A percentile compares a stretch with the other conserved stretches of the same genome.
These are phyloP conservation scores for Grosmannia serpens DNA, from an alignment of 2,329 filamentous ascomycete species.

Conservation along the genomic window DNA sequence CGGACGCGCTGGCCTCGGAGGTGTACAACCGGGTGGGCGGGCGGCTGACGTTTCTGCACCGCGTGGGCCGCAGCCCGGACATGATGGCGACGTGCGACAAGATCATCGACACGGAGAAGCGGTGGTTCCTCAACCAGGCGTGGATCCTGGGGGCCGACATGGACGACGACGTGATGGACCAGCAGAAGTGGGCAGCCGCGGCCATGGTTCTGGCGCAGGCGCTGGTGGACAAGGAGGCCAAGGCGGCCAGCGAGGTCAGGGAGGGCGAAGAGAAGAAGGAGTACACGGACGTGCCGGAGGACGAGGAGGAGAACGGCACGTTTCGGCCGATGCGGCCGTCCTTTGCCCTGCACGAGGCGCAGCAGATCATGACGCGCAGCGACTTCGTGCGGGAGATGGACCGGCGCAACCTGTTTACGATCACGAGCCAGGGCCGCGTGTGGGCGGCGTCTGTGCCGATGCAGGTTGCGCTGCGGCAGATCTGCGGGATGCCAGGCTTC, in stretches of 20 bases:
- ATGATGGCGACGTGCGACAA: constrained; percentile 65
- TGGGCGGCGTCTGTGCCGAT: constrained; percentile 92
- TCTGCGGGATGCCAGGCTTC: constrained; percentile 68
- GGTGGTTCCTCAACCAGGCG: constrained; percentile 68
- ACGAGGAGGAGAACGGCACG: background rate
- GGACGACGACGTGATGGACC: constrained; percentile 57
- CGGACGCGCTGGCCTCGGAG: constrained; percentile 49
- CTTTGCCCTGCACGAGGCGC: constrained; percentile 69
- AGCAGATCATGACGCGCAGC: constrained; percentile 87
- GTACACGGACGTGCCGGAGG: background rate
- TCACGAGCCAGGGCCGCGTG: constrained; percentile 76
- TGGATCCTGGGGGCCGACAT: constrained; percentile 62
- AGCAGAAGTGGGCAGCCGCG: constrained; percentile 86
- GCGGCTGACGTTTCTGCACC: constrained; percentile 74
- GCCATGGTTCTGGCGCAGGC: constrained; percentile 85
- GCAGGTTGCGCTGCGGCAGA: constrained; percentile 81
- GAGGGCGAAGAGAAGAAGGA: background rate
- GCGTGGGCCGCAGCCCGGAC: constrained; percentile 74
- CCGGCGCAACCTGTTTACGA: constrained; percentile 89
- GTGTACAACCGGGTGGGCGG: constrained; percentile 85
- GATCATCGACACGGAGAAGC: constrained; percentile 58
- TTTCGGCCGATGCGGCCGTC: constrained; percentile 56
- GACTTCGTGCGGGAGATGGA: constrained; percentile 93
- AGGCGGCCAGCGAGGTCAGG: constrained; percentile 25
- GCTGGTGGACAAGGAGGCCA: constrained; percentile 71